Base-by-base conservation (phyloP, 306 rosid genomes). In the Trifolium fragiferum region DNA sequence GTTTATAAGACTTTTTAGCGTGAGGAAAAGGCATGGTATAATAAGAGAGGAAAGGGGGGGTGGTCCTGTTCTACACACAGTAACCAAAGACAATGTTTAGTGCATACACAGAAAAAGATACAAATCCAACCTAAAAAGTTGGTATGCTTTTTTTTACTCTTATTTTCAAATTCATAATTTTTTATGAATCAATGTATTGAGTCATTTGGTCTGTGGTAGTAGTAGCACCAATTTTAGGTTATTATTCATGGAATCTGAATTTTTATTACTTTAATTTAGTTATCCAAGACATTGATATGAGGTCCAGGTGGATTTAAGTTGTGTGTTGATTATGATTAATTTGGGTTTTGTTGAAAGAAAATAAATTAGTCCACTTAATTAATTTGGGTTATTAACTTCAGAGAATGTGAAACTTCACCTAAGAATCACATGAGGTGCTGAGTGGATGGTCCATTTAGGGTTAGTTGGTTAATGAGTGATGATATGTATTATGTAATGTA, bases 81-180 rank as follows among this genome's bases (percentile, higher is more conserved):
- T 79, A 83, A 79, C 88, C 90, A 82, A 82, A 84, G 84, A 84
- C 64, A 72, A 69, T 80, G 74, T 77, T 85, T 54, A 30, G 12
- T 74, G 50, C 20, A 70, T 80, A 63, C 69, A 73, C 47, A 33
- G 63, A 40, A 82, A 82, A 82, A 82, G 64, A 76, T 54, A 70
- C 61, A 70, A 82, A 78, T 69, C 80, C 79, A 80, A 70, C 84
- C 86, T 87, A 32, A 77, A 90, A 87, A 87, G 86, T 76, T 68
- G 87, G 58, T 60, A 72, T 65, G 64, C 76, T 81, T 81, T 69
- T 66, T 81, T 81, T 69, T 66, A 57, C 27, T 7, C 63, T 57
- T 57, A 10, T 41, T 41, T 65, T 72, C 70, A 78, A 69, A 47
- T 66, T 73, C 80, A 79, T n/a, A 38, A 57, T 76, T 57, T 77